Evolutionary conservation across 2,329 filamentous ascomycete species (phyloP), one percentile per base, ranked within the genome.

Genomic region (Mycocentrospora acerina): DNA sequence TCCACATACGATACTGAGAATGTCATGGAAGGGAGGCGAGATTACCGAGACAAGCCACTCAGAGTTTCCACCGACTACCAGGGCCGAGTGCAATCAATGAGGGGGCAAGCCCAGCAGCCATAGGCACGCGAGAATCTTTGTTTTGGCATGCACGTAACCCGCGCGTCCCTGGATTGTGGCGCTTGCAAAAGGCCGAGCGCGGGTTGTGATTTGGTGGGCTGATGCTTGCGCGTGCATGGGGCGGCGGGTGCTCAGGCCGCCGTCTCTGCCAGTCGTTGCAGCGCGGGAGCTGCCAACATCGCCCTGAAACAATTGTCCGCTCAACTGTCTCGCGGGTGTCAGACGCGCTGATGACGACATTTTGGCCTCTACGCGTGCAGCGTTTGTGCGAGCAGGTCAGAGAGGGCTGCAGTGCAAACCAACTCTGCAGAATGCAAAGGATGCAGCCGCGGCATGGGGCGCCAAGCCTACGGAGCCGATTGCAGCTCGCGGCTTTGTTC

Each of bases 131-230:
- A 40, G 34, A 45, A 45, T 25, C 29, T 37, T 30, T 33, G 35
- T 34, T 17, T 26, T 27, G 9, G 42, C 42, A 54, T 56, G 55
- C 55, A 58, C 44, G 50, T 55, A 48, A 61, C 55, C 55, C 54
- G 59, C 53, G 48, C 42, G 53, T 59, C 56, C 57, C 57, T 62
- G 60, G 59, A 48, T 46, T 29, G 55, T 57, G 62, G 62, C 59
- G 55, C 42, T 42, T 32, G 45, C 48, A 44, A 30, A 48, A 32
- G 24, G 39, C 50, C 44, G 37, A 54, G 46, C 51, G 46, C 35
- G 34, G 29, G 25, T 24, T 35, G 32, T 66, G 60, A 66, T 67
- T 66, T 42, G 64, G 46, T 39, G 43, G 50, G 31, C 39, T 37
- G 37, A 6, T 36, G 53, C 37, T 39, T 44, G 46, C 47, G 49